Evolutionary conservation across 2,329 filamentous ascomycete species (phyloP), one percentile per base, ranked within the genome.

Genomic region (Macroventuria anomochaeta): DNA sequence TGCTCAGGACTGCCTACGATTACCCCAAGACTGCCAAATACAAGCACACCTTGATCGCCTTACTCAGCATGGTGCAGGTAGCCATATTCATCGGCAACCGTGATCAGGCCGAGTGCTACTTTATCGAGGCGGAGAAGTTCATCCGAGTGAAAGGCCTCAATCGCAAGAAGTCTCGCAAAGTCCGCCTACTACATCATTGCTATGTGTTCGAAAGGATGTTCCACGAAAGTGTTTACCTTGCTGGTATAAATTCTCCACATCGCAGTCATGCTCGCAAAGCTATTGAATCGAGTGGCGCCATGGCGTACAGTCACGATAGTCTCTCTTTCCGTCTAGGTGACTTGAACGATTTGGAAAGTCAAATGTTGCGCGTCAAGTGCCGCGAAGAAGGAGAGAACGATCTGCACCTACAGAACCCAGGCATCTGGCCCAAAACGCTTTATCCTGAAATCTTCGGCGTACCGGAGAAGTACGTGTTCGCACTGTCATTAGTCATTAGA

Each of bases 371-470:
- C 21, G 36, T 72, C 13, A 76, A 64, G 59, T 74, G 61, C 52
- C 68, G 71, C 11, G 76, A 78, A 3, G 61, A 76, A 37, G 77
- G 76, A 0, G 77, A 79, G 34, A 78, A 76, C 20, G 77, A 80
- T 23, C 72, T 80, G 0, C 77, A 79, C 26, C 70, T 80, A 7
- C 72, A 79, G 41, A 53, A 71, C 0, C 74, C 77, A 10, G 77
- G 76, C 0, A 61, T 65, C 0, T 79, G 75, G 68, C 69, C 73
- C 0, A 66, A 71, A 0, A 79, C 77, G 0, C 63, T 81, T 0
- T 81, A 79, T 20, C 76, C 76, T 0, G 74, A 78, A 18, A 79
- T 80, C 2, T 80, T 77, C 20, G 78, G 78, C 0, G 69, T 80
- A 6, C 78, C 77, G 0, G 77, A 80, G 39, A 66, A 74, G 0